Evolutionary conservation across 495 filamentous ascomycete genomes (phyloP).

Genomic region (Bombardia bombarda): DNA sequence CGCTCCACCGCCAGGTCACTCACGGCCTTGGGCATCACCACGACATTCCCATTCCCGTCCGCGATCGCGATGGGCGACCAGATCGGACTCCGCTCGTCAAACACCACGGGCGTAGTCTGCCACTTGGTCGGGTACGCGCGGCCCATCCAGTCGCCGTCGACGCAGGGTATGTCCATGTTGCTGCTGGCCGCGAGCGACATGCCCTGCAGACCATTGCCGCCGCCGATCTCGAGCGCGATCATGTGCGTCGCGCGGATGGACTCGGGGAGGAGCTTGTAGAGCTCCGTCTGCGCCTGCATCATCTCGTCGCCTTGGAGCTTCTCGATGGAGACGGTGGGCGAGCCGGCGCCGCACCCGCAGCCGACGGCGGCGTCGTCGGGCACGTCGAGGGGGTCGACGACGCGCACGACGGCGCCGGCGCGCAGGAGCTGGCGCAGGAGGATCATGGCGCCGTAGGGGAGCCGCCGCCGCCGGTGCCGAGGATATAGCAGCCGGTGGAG

Average conservation of each 20-base stretch:
- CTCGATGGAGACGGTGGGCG: slow-evolving; percentile 44
- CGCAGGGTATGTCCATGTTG: slow-evolving; percentile 41
- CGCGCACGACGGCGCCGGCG: slow-evolving; percentile 35
- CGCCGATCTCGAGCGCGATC: slow-evolving; percentile 47
- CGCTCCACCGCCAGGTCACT: slow-evolving; percentile 33
- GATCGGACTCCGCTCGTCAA: slow-evolving; percentile 37
- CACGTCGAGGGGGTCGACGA: slow-evolving; percentile 36
- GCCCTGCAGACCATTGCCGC: slow-evolving; percentile 46
- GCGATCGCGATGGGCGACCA: slow-evolving; percentile 38
- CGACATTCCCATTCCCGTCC: slow-evolving; percentile 42
- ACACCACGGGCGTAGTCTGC: slow-evolving; percentile 49
- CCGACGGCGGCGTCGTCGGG: slow-evolving; percentile 36
- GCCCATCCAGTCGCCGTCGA: slow-evolving; percentile 52
- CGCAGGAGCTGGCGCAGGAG: slow-evolving; percentile 38
- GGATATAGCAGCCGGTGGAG: slow-evolving; percentile 50
- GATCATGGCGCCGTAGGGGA: slow-evolving; percentile 39
- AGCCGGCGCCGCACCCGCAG: slow-evolving; percentile 39
- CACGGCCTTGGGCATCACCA: slow-evolving; percentile 32
- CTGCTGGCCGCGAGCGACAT: slow-evolving; percentile 41
- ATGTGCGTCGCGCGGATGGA: slow-evolving; percentile 32
- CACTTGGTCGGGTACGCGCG: slow-evolving; percentile 49
- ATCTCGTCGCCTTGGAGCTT: slow-evolving; percentile 45
- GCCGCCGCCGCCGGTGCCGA: slow-evolving; percentile 54
- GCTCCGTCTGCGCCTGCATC: slow-evolving; percentile 37
- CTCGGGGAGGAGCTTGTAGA: slow-evolving; percentile 29